Evolutionary conservation across 192 early-diverging fungal genomes (phyloP).

Genomic region (Hyaloraphidium curvatum): DNA sequence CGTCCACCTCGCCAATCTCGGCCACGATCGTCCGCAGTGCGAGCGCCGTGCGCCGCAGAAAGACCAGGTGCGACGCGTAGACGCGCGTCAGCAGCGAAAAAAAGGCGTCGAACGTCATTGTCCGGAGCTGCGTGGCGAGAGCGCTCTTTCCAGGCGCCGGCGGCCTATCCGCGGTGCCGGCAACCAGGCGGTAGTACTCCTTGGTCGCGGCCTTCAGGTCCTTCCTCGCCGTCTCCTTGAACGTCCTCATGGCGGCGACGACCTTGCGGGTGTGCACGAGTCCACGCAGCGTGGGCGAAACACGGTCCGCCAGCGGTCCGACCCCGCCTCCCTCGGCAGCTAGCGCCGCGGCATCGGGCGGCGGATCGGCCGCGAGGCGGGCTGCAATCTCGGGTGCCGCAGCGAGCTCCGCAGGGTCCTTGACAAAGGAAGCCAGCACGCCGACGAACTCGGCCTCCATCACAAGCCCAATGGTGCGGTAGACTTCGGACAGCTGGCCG

Average conservation of each 20-base stretch:
- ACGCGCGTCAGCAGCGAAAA: slow-evolving; percentile 55
- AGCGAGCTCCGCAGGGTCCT: no score
- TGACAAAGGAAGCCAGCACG: slow-evolving; percentile 39
- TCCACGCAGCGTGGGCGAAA: slow-evolving; percentile 58
- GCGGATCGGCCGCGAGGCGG: no score
- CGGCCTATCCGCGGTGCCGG: neutral
- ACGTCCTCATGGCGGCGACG: slow-evolving; percentile 42
- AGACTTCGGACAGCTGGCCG: slow-evolving; percentile 40
- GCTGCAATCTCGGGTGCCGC: no score
- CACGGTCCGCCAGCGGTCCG: slow-evolving; percentile 24
- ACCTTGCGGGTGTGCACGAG: slow-evolving; percentile 55
- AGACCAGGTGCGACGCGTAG: slow-evolving; percentile 50
- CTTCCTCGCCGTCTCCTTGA: slow-evolving; percentile 51
- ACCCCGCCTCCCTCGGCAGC: no score
- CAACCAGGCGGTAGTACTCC: slow-evolving; percentile 27
- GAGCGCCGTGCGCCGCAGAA: slow-evolving; percentile 46
- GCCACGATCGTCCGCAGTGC: slow-evolving; percentile 48
- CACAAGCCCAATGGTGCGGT: slow-evolving; percentile 39
- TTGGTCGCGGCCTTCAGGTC: slow-evolving; percentile 63
- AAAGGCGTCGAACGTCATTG: slow-evolving; percentile 73
- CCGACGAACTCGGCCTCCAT: slow-evolving; percentile 56
- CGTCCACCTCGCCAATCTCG: slow-evolving; percentile 40
- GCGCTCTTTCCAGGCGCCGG: slow-evolving; percentile 8
- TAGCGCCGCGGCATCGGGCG: no score
- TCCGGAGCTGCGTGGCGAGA: slow-evolving; percentile 43